phyloP scores from a whole-genome alignment of 805 yeast species.

The Spencermartinsiella europaea region DNA sequence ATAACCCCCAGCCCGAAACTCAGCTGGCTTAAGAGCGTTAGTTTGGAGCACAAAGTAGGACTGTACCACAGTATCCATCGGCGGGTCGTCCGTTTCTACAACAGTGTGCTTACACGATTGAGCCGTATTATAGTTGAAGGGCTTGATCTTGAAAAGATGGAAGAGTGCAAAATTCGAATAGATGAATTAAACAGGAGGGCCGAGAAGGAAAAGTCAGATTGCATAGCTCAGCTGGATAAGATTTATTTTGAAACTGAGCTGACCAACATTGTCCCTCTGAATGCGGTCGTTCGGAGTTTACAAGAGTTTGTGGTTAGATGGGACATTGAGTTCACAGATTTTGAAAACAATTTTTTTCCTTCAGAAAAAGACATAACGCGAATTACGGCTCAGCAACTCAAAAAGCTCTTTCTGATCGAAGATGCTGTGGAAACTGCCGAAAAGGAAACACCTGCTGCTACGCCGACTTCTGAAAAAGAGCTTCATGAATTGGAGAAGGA shows the following conservation, averaged over 20 bases:
- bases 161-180: slow-evolving; percentile 59
- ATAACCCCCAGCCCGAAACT: slow-evolving; percentile 69
- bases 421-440: slow-evolving; percentile 28
- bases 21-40: slow-evolving; percentile 66
- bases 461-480: slow-evolving; percentile 16
- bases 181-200: slow-evolving; percentile 52
- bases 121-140: slow-evolving; percentile 74
- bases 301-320: slow-evolving; percentile 82
- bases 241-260: slow-evolving; percentile 54
- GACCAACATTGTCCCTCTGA: slow-evolving; percentile 64
- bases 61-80: slow-evolving; percentile 48
- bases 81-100: slow-evolving; percentile 59
- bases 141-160: slow-evolving; percentile 63
- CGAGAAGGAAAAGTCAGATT: slow-evolving; percentile 43
- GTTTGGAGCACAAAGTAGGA: slow-evolving; percentile 62
- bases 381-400: slow-evolving; percentile 82
- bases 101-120: slow-evolving; percentile 63
- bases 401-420: slow-evolving; percentile 59
- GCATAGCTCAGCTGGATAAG: slow-evolving; percentile 43
- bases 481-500: not conserved
- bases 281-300: slow-evolving; percentile 59
- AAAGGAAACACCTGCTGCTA: slow-evolving; percentile 4
- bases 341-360: slow-evolving; percentile 76
- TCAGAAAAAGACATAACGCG: slow-evolving; percentile 89
- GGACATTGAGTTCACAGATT: slow-evolving; percentile 78